These are phyloP conservation scores for Knoxia roxburghii DNA, from an alignment of 257 asterid species.

Conservation along the genomic window DNA sequence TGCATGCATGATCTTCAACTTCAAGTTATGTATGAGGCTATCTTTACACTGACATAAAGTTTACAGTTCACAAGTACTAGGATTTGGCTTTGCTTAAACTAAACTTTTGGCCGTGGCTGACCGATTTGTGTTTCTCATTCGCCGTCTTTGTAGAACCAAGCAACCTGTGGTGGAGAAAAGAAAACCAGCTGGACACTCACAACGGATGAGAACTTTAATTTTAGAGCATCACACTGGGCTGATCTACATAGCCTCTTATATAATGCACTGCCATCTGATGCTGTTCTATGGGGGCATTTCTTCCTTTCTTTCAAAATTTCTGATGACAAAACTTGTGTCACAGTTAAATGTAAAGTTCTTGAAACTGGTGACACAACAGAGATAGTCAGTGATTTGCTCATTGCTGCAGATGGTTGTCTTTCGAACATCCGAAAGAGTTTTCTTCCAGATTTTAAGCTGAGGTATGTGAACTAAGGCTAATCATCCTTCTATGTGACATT, in stretches of 20 bases:
- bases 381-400: slow-evolving; percentile 47
- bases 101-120: neutral
- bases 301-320: slow-evolving; percentile 39
- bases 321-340: slow-evolving; percentile 36
- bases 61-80: no score
- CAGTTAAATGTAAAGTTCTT: slow-evolving; percentile 35
- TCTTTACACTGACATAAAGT: no score
- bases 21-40: no score
- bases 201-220: slow-evolving; percentile 65
- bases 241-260: slow-evolving; percentile 69
- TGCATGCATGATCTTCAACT: no score
- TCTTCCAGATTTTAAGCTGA: slow-evolving; percentile 56
- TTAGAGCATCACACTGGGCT: slow-evolving; percentile 78
- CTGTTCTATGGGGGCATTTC: slow-evolving; percentile 62
- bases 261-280: slow-evolving; percentile 37
- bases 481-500: no score
- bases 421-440: slow-evolving; percentile 55
- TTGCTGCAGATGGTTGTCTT: slow-evolving; percentile 83
- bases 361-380: slow-evolving; percentile 41
- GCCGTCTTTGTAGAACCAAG: slow-evolving; percentile 44
- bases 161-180: slow-evolving; percentile 48
- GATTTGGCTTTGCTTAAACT: no score
- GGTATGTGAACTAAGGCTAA: slow-evolving; percentile 33
- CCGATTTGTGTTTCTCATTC: neutral
- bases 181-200: slow-evolving; percentile 44